A percentile compares a stretch with the other conserved stretches of the same genome.
Conservation (phyloP, 768 basidiomycete genomes). For the Jaapia argillacea region DNA sequence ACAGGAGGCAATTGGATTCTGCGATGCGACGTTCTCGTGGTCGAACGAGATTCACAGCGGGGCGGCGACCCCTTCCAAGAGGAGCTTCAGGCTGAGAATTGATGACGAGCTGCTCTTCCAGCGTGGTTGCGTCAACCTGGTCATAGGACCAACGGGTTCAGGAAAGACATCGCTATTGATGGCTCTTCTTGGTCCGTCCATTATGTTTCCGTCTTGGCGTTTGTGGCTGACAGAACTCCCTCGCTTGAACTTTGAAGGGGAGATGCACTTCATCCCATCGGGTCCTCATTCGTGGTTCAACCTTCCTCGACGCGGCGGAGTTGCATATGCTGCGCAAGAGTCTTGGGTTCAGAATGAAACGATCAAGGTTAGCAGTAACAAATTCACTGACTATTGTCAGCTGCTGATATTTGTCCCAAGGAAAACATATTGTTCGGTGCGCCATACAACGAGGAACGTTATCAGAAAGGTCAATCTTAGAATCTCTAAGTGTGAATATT, state of each 20-base stretch:
- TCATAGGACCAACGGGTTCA: conserved; percentile 20
- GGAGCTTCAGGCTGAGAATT: conserved; percentile 18
- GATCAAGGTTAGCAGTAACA: conserved; percentile 16
- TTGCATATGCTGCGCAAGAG: conserved; percentile 39
- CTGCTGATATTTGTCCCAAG: conserved; percentile 8
- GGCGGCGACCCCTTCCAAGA: conserved; percentile 5
- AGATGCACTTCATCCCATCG: conserved; percentile 21
- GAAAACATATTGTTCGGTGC: conserved; percentile 44
- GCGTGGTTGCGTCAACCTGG: conserved; percentile 18
- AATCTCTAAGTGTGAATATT: background rate
- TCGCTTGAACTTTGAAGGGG: conserved; percentile 8
- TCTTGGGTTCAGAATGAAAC: conserved; percentile 39
- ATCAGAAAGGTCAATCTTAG: conserved; percentile 23
- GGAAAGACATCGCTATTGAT: conserved; percentile 23
- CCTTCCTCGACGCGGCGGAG: conserved; percentile 32
- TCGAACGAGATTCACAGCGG: conserved; percentile 6
- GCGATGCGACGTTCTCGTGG: conserved; percentile 21
- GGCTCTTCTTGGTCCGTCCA: conserved; percentile 17
- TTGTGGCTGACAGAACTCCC: background rate
- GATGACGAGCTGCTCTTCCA: conserved; percentile 19
- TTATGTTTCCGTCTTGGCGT: background rate
- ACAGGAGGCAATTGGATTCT: conserved; percentile 13
- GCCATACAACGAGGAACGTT: conserved; percentile 32
- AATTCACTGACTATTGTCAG: background rate
- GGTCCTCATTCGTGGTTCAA: conserved; percentile 27